Evolutionary conservation across 1,284 basidiomycete genomes (phyloP).

Genomic region (Pseudozyma tsukubaensis): DNA sequence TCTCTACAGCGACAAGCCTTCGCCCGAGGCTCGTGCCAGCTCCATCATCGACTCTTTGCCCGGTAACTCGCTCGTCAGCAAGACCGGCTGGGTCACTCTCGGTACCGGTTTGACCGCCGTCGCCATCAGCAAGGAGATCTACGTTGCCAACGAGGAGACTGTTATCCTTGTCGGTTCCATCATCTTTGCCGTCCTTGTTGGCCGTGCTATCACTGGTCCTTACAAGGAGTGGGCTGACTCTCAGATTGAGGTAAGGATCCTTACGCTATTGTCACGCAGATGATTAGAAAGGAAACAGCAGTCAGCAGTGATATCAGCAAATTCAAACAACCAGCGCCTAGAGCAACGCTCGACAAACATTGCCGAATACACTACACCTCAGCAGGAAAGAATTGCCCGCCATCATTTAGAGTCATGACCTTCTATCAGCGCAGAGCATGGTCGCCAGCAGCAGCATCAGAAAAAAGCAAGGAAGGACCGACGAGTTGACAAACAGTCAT

Average conservation of each 20-base stretch:
- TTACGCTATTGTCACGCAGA: too few relatives aligned
- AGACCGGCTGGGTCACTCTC: conserved; percentile 88
- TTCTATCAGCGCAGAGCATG: too few relatives aligned
- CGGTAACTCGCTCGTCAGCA: conserved; percentile 90
- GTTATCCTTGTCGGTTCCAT: conserved; percentile 80
- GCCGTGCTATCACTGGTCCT: conserved; percentile 81
- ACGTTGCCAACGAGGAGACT: conserved; percentile 87
- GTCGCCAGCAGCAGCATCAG: too few relatives aligned
- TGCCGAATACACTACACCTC: not conserved
- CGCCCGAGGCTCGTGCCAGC: conserved; percentile 85
- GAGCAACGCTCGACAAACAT: not conserved
- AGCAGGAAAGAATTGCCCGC: not conserved
- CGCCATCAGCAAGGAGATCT: conserved; percentile 96
- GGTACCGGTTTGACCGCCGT: conserved; percentile 89
- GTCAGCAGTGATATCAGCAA: not conserved
- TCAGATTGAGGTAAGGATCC: conserved; percentile 60
- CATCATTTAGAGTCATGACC: not conserved
- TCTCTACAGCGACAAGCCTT: conserved; percentile 66
- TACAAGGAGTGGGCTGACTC: conserved; percentile 87
- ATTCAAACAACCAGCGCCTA: not conserved
- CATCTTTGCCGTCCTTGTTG: conserved; percentile 83
- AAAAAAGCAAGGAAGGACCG: too few relatives aligned
- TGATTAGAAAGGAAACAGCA: not conserved
- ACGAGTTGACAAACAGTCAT: too few relatives aligned
- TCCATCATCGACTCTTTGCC: conserved; percentile 92